These are phyloP conservation scores for Candida buenavistaensis DNA, from an alignment of 1,139 yeast species.

Conservation along the genomic window DNA sequence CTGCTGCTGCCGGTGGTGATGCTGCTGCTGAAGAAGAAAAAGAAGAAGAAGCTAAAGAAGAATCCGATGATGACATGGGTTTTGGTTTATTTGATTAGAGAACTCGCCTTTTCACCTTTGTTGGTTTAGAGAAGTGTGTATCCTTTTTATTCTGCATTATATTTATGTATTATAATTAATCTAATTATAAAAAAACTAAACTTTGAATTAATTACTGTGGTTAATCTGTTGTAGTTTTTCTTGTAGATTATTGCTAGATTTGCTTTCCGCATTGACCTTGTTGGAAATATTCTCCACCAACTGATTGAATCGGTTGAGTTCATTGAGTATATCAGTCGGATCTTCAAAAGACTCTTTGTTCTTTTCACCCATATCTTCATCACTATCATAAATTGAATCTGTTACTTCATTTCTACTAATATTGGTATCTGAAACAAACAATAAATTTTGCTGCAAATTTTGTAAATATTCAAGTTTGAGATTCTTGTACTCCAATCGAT, in stretches of 20 bases:
- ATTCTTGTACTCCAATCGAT: slow-evolving; percentile 23
- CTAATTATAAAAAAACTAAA: neutral
- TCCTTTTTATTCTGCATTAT: slow-evolving; percentile 6
- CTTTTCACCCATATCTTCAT: slow-evolving; percentile 16
- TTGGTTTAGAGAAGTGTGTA: slow-evolving; percentile 2
- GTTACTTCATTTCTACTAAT: neutral
- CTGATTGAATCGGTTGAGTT: slow-evolving; percentile 31
- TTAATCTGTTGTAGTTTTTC: slow-evolving; percentile 7
- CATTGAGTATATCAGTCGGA: slow-evolving; percentile 15
- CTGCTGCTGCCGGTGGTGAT: slow-evolving; percentile 40
- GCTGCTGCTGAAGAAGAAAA: slow-evolving; percentile 40
- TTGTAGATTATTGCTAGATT: slow-evolving; percentile 5
- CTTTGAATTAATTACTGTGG: neutral
- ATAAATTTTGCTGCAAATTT: slow-evolving; percentile 18
- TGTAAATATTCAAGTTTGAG: slow-evolving; percentile 30
- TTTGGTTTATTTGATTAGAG: slow-evolving; percentile 85
- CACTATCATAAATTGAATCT: slow-evolving; percentile 18
- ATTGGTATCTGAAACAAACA: slow-evolving; percentile 10
- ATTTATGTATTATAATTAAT: slow-evolving; percentile 8
- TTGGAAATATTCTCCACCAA: slow-evolving; percentile 30
- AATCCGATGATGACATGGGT: slow-evolving; percentile 78
- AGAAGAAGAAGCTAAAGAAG: slow-evolving; percentile 29
- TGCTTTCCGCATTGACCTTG: slow-evolving; percentile 12
- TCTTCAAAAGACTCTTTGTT: slow-evolving; percentile 1
- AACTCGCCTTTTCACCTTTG: slow-evolving; percentile 4